phyloP scores from a whole-genome alignment of 1,139 yeast genomes.

The Taiozyma sp. region DNA sequence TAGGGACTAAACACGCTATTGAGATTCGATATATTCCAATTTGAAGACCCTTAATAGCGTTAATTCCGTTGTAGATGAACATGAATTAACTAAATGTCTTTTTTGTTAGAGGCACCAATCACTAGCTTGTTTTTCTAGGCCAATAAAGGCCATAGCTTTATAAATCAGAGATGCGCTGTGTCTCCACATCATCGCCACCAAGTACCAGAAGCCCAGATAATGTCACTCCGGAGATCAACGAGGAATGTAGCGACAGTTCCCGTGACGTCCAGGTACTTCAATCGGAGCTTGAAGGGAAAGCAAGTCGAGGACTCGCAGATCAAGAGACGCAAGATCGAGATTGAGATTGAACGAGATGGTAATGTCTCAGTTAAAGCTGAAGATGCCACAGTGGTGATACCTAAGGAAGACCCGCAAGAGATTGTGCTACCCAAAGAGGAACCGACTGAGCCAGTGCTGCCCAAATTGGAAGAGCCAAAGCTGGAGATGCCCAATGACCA shows the following conservation, averaged over 20 bases:
- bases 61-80: no score
- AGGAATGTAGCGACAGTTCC: background rate
- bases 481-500: background rate
- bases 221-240: slow-evolving; percentile 1
- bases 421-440: background rate
- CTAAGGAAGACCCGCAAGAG: background rate
- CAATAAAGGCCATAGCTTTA: background rate
- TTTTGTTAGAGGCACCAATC: background rate
- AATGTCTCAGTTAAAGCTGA: background rate
- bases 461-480: background rate
- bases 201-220: background rate
- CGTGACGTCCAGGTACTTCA: slow-evolving; percentile 2
- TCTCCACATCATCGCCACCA: background rate
- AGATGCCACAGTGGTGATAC: background rate
- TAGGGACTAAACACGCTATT: no score
- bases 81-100: no score
- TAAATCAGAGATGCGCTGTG: background rate
- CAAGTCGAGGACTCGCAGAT: background rate
- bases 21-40: no score
- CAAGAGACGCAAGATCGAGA: background rate
- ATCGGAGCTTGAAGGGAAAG: background rate
- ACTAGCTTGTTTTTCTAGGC: background rate
- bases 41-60: no score
- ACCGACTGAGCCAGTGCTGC: background rate
- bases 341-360: background rate